A percentile compares a stretch with the other conserved stretches of the same genome.
Evolutionary conservation across 768 basidiomycete species (phyloP).

Genomic region (Tylopilus cervinicoccineus): DNA sequence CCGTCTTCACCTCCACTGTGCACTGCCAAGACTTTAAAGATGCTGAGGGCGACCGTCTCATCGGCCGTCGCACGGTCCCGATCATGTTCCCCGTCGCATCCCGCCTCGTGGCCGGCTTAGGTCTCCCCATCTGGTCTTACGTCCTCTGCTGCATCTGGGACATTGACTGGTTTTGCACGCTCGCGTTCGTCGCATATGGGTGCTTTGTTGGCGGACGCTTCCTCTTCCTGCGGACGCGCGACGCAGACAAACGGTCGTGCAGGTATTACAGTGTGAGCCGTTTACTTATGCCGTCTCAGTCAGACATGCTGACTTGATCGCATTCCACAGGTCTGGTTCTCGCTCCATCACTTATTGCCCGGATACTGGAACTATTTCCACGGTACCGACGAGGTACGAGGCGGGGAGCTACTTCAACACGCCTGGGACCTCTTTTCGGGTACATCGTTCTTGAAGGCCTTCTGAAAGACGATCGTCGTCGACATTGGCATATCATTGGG

Average conservation of each 20-base stretch:
- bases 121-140: slow-evolving; percentile 37
- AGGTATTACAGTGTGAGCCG: slow-evolving; percentile 35
- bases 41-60: slow-evolving; percentile 35
- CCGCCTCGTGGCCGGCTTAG: slow-evolving; percentile 30
- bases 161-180: slow-evolving; percentile 23
- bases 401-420: slow-evolving; percentile 16
- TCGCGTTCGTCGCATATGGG: slow-evolving; percentile 30
- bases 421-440: slow-evolving; percentile 17
- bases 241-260: slow-evolving; percentile 34
- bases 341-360: slow-evolving; percentile 32
- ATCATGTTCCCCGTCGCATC: slow-evolving; percentile 39
- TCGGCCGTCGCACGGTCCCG: slow-evolving; percentile 40
- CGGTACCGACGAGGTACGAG: slow-evolving; percentile 3
- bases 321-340: slow-evolving; percentile 33
- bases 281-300: too few relatives aligned
- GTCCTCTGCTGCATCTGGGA: slow-evolving; percentile 34
- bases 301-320: neutral
- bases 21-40: slow-evolving; percentile 51
- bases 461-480: neutral
- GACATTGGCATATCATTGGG: neutral
- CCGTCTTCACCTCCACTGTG: slow-evolving; percentile 42
- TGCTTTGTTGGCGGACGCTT: slow-evolving; percentile 34
- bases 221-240: slow-evolving; percentile 23
- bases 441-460: neutral
- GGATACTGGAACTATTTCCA: slow-evolving; percentile 36